A percentile compares a stretch with the other conserved stretches of the same genome.
Conservation (phyloP, 2,329 filamentous ascomycete species). For the Arachnomyces sp. region DNA sequence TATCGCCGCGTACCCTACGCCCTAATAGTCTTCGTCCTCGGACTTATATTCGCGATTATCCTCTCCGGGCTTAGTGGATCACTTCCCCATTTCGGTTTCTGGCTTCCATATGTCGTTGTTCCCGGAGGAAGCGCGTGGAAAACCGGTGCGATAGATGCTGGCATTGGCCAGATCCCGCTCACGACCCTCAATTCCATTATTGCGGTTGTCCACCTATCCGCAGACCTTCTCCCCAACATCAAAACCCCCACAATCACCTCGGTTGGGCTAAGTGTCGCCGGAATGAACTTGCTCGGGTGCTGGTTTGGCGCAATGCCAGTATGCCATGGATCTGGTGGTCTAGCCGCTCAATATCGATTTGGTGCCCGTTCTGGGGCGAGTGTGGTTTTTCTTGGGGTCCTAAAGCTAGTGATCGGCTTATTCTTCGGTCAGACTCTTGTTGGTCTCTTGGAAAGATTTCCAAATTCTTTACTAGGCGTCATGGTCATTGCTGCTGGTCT, state of each 20-base stretch:
- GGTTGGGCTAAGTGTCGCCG: constrained; percentile 70
- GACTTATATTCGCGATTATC: constrained; percentile 56
- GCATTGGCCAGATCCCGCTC: constrained; percentile 77
- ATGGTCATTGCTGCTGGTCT: constrained; percentile 86
- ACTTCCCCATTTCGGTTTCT: constrained; percentile 51
- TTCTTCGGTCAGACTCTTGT: constrained; percentile 68
- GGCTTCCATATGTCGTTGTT: constrained; percentile 48
- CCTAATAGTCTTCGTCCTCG: constrained; percentile 60
- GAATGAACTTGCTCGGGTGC: constrained; percentile 76
- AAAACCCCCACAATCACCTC: constrained; percentile 63
- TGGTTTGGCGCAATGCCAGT: constrained; percentile 96
- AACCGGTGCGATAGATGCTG: constrained; percentile 54
- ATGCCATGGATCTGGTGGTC: constrained; percentile 83
- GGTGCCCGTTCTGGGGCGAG: constrained; percentile 81
- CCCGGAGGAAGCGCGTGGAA: constrained; percentile 42
- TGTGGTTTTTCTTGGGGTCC: constrained; percentile 65
- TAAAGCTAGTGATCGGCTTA: constrained; percentile 70
- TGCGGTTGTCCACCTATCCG: constrained; percentile 70
- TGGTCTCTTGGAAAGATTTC: constrained; percentile 61
- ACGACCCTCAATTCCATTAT: constrained; percentile 90
- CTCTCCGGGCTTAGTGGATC: constrained; percentile 19
- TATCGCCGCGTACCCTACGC: constrained; percentile 68
- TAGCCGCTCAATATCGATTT: constrained; percentile 86
- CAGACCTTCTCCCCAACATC: constrained; percentile 64
- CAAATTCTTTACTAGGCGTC: constrained; percentile 65